Percentiles rank a stretch among this genome's conserved stretches.
These are phyloP conservation scores for Pestalotiopsis sp. DNA, from an alignment of 2,329 filamentous ascomycete species.

Conservation along the genomic window DNA sequence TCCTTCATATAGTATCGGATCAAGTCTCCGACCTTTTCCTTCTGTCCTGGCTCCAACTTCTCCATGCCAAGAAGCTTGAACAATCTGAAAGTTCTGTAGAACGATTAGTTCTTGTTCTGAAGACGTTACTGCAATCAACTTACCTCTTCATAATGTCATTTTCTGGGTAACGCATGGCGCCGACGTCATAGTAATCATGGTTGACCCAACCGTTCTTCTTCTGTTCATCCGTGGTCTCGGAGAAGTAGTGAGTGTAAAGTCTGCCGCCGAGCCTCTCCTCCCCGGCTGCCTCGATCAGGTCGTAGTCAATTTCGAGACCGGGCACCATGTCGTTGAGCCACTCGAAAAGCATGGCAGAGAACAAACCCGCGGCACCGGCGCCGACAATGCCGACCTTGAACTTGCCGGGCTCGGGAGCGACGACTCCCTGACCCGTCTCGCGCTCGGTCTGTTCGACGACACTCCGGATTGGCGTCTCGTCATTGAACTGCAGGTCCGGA, in stretches of 20 bases:
- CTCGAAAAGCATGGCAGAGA: conserved; percentile 20
- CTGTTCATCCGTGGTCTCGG: background rate
- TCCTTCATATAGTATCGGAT: conserved; percentile 5
- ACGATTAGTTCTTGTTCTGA: conserved; percentile 12
- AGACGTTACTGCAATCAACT: background rate
- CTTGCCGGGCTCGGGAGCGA: background rate
- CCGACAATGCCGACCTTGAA: conserved; percentile 19
- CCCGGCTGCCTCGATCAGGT: conserved; percentile 22
- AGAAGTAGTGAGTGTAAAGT: conserved; percentile 23
- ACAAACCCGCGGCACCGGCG: conserved; percentile 20
- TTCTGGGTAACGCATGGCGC: conserved; percentile 25
- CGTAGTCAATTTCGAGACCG: conserved; percentile 15
- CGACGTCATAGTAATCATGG: conserved; percentile 26
- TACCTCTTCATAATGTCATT: conserved; percentile 21
- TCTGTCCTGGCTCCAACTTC: background rate
- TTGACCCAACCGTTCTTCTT: background rate
- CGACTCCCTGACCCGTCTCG: background rate
- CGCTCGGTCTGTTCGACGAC: background rate
- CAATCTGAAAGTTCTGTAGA: background rate
- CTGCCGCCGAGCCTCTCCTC: conserved; percentile 19
- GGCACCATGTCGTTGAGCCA: conserved; percentile 4
- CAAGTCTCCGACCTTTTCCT: conserved; percentile 1
- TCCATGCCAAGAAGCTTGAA: conserved; percentile 3
- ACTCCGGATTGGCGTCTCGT: background rate
- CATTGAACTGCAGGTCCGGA: background rate